A percentile compares a stretch with the other conserved stretches of the same genome.
These are phyloP conservation scores for Cubamyces sp. DNA, from an alignment of 768 basidiomycete species.

Conservation along the genomic window DNA sequence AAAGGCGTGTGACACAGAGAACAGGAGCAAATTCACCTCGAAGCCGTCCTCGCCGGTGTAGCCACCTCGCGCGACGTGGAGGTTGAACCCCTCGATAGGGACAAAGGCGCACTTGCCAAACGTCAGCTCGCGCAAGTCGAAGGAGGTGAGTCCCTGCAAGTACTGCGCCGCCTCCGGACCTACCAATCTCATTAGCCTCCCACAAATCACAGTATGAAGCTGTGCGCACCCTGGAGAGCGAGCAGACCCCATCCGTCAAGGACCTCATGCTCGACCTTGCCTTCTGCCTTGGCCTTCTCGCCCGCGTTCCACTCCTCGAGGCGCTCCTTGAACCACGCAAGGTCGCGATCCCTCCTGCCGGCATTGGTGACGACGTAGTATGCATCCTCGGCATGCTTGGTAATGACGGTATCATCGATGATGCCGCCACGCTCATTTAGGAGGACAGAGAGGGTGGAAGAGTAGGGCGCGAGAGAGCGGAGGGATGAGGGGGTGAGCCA, in stretches of 20 bases:
- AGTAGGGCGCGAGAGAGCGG: slow-evolving; percentile 63
- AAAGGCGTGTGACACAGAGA: background rate
- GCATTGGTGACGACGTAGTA: slow-evolving; percentile 99
- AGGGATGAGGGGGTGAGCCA: slow-evolving; percentile 89
- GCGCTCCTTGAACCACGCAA: slow-evolving; percentile 73
- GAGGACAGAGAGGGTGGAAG: slow-evolving; percentile 86
- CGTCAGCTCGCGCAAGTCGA: slow-evolving; percentile 71
- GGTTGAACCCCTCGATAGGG: slow-evolving; percentile 74
- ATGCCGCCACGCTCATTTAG: slow-evolving; percentile 92
- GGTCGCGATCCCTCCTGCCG: slow-evolving; percentile 79
- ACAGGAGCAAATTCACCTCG: slow-evolving; percentile 57
- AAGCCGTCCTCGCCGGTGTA: slow-evolving; percentile 99
- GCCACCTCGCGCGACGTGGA: slow-evolving; percentile 91
- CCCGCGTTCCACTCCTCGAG: slow-evolving; percentile 79
- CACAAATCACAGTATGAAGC: background rate
- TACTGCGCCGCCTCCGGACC: slow-evolving; percentile 84
- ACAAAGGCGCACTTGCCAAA: slow-evolving; percentile 88
- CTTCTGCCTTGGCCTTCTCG: slow-evolving; percentile 48
- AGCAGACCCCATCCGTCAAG: slow-evolving; percentile 86
- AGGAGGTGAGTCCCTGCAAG: slow-evolving; percentile 75
- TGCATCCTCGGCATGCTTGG: slow-evolving; percentile 75
- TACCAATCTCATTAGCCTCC: slow-evolving; percentile 30
- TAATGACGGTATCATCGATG: slow-evolving; percentile 94
- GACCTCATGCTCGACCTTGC: slow-evolving; percentile 78
- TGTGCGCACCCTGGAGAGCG: slow-evolving; percentile 80